Conservation (phyloP, 306 rosid species). For the Dryas octopetala region DNA sequence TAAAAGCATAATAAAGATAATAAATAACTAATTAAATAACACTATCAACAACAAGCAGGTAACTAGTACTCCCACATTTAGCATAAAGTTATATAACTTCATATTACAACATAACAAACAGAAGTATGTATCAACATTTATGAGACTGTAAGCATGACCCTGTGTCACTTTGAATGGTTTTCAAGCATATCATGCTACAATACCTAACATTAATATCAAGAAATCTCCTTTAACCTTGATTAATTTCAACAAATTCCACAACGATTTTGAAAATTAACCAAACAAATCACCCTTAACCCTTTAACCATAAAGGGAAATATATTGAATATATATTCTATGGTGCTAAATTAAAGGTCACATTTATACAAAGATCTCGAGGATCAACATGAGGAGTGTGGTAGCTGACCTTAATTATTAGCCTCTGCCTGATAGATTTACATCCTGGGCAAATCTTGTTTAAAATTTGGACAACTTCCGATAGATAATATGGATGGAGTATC, state of each 20-base stretch:
- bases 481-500: slow-evolving; percentile 73
- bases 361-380: slow-evolving; percentile 5
- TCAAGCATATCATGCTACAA: neutral
- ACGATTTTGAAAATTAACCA: neutral
- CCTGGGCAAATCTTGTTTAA: slow-evolving; percentile 81
- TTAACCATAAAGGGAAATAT: neutral
- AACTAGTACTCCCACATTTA: slow-evolving; percentile 7
- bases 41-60: slow-evolving; percentile 27
- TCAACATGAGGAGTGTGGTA: slow-evolving; percentile 35
- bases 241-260: neutral
- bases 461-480: slow-evolving; percentile 72
- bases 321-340: slow-evolving; percentile 5
- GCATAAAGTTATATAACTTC: neutral
- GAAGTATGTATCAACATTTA: neutral
- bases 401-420: slow-evolving; percentile 68
- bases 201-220: neutral
- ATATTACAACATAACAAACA: neutral
- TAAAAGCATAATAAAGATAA: slow-evolving; percentile 30
- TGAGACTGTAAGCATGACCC: neutral
- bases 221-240: neutral
- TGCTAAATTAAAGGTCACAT: neutral
- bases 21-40: slow-evolving; percentile 4
- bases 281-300: neutral
- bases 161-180: neutral
- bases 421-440: slow-evolving; percentile 65